phyloP scores from a whole-genome alignment of 805 yeast species.

The Wickerhamomyces kurtzmanii region DNA sequence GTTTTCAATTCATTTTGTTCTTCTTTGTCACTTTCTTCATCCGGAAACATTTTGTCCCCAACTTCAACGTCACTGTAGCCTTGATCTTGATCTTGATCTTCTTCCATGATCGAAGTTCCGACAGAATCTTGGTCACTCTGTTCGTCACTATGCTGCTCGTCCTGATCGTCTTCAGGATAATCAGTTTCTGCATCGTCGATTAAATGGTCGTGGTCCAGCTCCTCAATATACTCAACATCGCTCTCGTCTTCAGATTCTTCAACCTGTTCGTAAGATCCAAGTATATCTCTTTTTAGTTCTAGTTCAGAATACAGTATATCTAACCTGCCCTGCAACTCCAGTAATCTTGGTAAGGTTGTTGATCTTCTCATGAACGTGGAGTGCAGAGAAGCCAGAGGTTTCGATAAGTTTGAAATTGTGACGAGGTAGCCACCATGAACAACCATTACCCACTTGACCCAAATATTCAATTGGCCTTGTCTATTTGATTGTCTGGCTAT shows the following conservation, averaged over 20 bases:
- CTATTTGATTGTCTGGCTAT: constrained; percentile 50
- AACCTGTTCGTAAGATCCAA: constrained; percentile 26
- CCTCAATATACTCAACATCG: constrained; percentile 67
- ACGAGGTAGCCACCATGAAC: constrained; percentile 66
- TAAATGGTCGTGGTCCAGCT: constrained; percentile 36
- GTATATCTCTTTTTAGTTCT: constrained; percentile 41
- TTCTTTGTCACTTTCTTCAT: constrained; percentile 4
- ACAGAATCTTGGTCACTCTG: no score
- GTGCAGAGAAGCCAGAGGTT: constrained; percentile 52
- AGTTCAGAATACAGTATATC: constrained; percentile 61
- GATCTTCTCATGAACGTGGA: constrained; percentile 58
- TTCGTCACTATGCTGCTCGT: no score
- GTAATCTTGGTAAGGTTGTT: constrained; percentile 56
- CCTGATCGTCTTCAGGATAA: constrained; percentile 20
- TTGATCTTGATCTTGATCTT: constrained; percentile 1
- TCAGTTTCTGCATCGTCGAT: constrained; percentile 38
- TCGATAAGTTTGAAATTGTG: constrained; percentile 36
- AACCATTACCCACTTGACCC: constrained; percentile 86
- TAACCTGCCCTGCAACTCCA: constrained; percentile 77
- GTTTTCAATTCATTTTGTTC: neutral
- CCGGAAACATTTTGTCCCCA: constrained; percentile 6
- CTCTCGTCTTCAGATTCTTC: constrained; percentile 26
- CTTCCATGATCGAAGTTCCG: no score
- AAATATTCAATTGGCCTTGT: constrained; percentile 41
- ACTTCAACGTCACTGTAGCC: no score